Percentiles rank a stretch among this genome's conserved stretches.
Evolutionary conservation across 2,329 filamentous ascomycete genomes (phyloP).

Genomic region (Microdochium paspali): DNA sequence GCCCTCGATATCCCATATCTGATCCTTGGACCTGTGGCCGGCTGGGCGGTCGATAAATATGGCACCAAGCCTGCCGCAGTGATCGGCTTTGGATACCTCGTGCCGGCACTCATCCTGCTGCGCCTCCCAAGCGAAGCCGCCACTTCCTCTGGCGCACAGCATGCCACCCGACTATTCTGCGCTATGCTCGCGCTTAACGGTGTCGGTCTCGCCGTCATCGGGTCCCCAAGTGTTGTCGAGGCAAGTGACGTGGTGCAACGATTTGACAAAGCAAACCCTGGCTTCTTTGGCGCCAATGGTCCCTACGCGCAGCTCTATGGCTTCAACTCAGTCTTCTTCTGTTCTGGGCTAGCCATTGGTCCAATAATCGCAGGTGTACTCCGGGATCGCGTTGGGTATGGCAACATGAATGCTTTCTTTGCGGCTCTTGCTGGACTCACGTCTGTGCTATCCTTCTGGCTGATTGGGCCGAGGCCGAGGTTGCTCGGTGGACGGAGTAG

Average conservation of each 20-base stretch:
- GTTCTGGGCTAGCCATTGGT: conserved; percentile 47
- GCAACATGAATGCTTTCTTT: conserved; percentile 45
- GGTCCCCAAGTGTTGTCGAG: conserved; percentile 46
- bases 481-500: conserved; percentile 1
- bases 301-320: conserved; percentile 59
- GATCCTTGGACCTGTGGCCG: conserved; percentile 20
- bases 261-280: conserved; percentile 44
- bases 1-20: conserved; percentile 25
- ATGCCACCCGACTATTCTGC: conserved; percentile 14
- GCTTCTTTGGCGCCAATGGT: conserved; percentile 43
- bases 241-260: conserved; percentile 42
- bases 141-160: conserved; percentile 16
- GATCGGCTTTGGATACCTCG: conserved; percentile 41
- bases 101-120: conserved; percentile 48
- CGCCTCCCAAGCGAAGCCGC: conserved; percentile 38
- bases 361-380: conserved; percentile 45
- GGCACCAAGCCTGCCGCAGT: conserved; percentile 22
- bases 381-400: conserved; percentile 42
- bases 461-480: conserved; percentile 32
- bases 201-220: conserved; percentile 41
- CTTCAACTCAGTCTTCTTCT: conserved; percentile 54
- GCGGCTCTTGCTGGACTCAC: conserved; percentile 33
- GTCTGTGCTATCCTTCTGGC: conserved; percentile 30
- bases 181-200: conserved; percentile 31
- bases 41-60: conserved; percentile 24